Base-by-base conservation (phyloP, 2,329 filamentous ascomycete species). In the Fusarium xylarioides region DNA sequence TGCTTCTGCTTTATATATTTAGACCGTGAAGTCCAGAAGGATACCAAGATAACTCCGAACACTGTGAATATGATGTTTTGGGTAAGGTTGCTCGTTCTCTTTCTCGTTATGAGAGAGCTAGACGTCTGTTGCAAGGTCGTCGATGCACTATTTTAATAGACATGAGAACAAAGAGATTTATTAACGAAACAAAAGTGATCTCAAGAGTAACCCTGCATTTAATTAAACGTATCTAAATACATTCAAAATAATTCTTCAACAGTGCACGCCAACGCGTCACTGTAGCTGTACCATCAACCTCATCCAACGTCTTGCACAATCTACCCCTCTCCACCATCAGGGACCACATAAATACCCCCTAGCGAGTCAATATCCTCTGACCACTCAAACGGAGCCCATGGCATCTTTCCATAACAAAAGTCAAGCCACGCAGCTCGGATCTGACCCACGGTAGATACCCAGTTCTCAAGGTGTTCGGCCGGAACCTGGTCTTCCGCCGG, bases 181-280 rank as follows among this genome's bases (percentile, higher is more conserved):
- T 26, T 4, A 26, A 26, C 5, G 26, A 26, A 26, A 5, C 6
- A 21, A 15, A 47, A 5, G 3, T 30, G 4, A 7, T 8, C 9
- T 47, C 2, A 15, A 30, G 9, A 3, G 4, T 4, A 49, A 49
- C 3, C 3, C 14, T 7, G 8, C 1, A n/a, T 23, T 1, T 6
- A 11, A 5, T 7, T 1, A 5, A 37, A 21, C 2, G 5, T 37
- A 28, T 16, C 26, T 44, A 56, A 34, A 34, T 26, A 5, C 2
- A 9, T 6, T 46, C 12, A 7, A 56, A 7, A 35, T 38, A 23
- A 21, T 38, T 11, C 10, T 46, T 47, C 7, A 56, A 16, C 16
- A 56, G n/a, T 56, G n/a, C 38, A 10, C 30, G 54, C 54, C 54
- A 56, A 34, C 54, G n/a, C 1, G 38, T 21, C 35, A 38, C 54